phyloP scores from a whole-genome alignment of 2,329 filamentous ascomycete genomes.

The Curvularia spicifera region DNA sequence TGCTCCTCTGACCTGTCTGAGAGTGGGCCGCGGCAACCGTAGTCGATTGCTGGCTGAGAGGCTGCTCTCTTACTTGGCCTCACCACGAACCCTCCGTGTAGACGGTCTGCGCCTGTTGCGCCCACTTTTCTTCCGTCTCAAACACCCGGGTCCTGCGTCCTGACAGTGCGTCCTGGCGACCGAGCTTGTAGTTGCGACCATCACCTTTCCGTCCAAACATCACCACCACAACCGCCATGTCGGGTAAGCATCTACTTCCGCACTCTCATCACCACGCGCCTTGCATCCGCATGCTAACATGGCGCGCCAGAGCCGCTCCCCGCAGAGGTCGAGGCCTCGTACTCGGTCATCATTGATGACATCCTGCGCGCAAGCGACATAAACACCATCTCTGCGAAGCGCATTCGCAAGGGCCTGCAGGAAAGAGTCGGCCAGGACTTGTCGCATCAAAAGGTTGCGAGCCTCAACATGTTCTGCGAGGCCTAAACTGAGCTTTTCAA shows the following conservation, averaged over 20 bases:
- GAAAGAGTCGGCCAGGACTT: conserved; percentile 67
- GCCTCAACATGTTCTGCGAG: conserved; percentile 4
- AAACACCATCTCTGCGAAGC: conserved; percentile 69
- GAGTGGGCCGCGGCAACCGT: conserved; percentile 20
- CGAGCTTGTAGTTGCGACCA: conserved; percentile 4
- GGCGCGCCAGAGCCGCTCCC: conserved; percentile 48
- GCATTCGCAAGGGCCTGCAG: conserved; percentile 68
- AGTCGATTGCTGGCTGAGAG: conserved; percentile 19
- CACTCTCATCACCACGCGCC: conserved; percentile 8
- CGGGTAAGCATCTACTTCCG: conserved; percentile 30
- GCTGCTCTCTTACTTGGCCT: conserved; percentile 3
- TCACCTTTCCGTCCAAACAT: conserved; percentile 7
- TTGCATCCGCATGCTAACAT: conserved; percentile 19
- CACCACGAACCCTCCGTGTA: conserved; percentile 18
- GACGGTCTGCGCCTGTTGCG: conserved; percentile 11
- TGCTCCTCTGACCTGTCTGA: conserved; percentile 28
- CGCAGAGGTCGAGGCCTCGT: conserved; percentile 56
- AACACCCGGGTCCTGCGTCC: conserved; percentile 6
- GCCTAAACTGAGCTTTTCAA: conserved; percentile 22
- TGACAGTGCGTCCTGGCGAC: conserved; percentile 1
- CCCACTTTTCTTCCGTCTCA: conserved; percentile 11
- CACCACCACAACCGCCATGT: conserved; percentile 37
- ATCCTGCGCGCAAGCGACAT: conserved; percentile 67
- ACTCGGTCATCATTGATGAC: conserved; percentile 66
- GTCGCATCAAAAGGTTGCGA: conserved; percentile 65